These are phyloP conservation scores for Sclerotinia subarctica DNA, from an alignment of 2,329 filamentous ascomycete genomes.

Conservation along the genomic window DNA sequence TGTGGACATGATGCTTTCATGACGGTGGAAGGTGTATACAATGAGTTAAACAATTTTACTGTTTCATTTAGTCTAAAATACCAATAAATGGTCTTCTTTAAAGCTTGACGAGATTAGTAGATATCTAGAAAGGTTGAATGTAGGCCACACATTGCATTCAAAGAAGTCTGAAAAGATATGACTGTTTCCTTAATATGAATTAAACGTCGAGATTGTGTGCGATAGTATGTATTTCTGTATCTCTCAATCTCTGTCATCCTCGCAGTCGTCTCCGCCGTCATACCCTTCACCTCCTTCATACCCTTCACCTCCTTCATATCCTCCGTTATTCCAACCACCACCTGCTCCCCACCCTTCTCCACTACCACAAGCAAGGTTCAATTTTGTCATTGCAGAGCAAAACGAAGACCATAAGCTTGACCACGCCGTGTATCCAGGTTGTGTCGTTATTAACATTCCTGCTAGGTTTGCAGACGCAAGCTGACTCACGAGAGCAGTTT, in stretches of 20 bases:
- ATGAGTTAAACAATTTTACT: not conserved
- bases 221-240: not conserved
- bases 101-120: not conserved
- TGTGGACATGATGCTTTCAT: not conserved
- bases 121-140: not conserved
- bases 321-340: not conserved
- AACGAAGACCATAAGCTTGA: slow-evolving; percentile 23
- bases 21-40: rapidly evolving
- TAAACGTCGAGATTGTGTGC: not conserved
- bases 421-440: slow-evolving; percentile 24
- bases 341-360: not conserved
- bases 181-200: not conserved
- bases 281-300: not conserved
- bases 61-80: not conserved
- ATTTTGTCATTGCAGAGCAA: slow-evolving; percentile 23
- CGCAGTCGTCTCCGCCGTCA: not conserved
- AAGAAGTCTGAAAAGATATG: not conserved
- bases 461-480: slow-evolving; percentile 26
- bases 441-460: slow-evolving; percentile 28
- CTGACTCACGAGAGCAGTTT: slow-evolving; percentile 25
- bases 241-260: not conserved
- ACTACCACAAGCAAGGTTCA: not conserved
- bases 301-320: not conserved
- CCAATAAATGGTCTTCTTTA: not conserved
- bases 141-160: too few relatives aligned